Evolutionary conservation across 2,329 filamentous ascomycete species (phyloP), one percentile per base, ranked within the genome.

Genomic region (Talaromyces sp.): DNA sequence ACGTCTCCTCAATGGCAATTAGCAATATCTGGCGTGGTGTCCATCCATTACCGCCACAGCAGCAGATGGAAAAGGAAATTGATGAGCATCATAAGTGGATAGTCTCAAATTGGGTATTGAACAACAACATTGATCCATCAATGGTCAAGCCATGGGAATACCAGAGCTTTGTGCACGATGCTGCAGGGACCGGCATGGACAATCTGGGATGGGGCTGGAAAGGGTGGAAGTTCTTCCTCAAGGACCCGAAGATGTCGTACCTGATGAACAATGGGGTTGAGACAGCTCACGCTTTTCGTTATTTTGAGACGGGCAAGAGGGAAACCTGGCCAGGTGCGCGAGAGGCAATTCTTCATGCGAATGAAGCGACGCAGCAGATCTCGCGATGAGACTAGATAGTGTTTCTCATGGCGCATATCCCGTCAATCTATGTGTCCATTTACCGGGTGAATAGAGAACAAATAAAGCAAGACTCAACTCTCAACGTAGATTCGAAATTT

Each of bases 1-100:
- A 83, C 63, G 69, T 83, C 40, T 75, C 73, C 4, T 70, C 75
- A 42, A 81, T 81, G 79, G 77, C 76, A 1, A 67, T 83, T 5
- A 75, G 77, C 0, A 79, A 82, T 61, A 69, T 81, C 16, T 83
- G 77, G 76, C 72, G 74, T 3, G 78, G 76, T 1, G 71, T 69
- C 2, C 74, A 73, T 0, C 23, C 56, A 0, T 72, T 83, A 0
- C 81, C 80, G 0, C 63, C 75, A 0, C 52, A 59, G 1, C 33
- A 57, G 0, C 72, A 72, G 1, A 82, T 83, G 79, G 65, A 72
- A 63, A 50, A 62, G n/a, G 63, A 70, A 48, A 69, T 79, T 35
- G 69, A 76, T 42, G 48, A 58, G 21, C 72, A 79, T 64, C 70
- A 79, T 59, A 52, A 67, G 23, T 74, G 73, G 70, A 62, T 78